Conservation (phyloP, 148 eudicot genomes). For the Rhododendron ferrugineum region DNA sequence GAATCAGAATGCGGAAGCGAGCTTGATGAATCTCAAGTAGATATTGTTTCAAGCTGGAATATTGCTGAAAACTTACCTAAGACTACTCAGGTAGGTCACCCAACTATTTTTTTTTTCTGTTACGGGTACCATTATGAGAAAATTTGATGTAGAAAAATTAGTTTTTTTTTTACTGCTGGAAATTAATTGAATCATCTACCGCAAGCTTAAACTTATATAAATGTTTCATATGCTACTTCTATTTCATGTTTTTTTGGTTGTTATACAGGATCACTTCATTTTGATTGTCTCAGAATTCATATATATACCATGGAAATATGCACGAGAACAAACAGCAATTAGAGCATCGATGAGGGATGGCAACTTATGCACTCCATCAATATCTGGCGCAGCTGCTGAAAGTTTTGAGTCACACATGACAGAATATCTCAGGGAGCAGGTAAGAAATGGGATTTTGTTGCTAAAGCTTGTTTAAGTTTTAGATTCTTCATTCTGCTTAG, state of each 20-base stretch:
- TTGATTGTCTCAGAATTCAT: conserved; percentile 77
- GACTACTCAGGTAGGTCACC: conserved; percentile 53
- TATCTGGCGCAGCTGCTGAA: conserved; percentile 80
- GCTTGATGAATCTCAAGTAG: conserved; percentile 49
- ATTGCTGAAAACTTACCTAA: conserved; percentile 80
- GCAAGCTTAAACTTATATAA: background rate
- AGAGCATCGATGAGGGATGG: conserved; percentile 48
- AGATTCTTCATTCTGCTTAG: background rate
- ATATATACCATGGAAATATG: conserved; percentile 83
- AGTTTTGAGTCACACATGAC: conserved; percentile 52
- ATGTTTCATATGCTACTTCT: background rate
- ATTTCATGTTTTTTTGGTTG: conserved; percentile 7
- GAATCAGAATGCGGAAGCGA: conserved; percentile 25
- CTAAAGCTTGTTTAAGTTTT: conserved; percentile 3
- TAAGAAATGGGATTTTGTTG: conserved; percentile 20
- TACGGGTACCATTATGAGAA: background rate
- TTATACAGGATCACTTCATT: conserved; percentile 71
- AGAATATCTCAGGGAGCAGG: conserved; percentile 73
- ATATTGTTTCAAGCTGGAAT: conserved; percentile 84
- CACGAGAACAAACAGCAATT: conserved; percentile 44
- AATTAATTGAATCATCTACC: background rate
- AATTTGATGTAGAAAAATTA: background rate
- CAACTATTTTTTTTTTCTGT: background rate
- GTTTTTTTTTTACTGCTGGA: no score
- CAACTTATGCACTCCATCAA: conserved; percentile 80